phyloP scores from a whole-genome alignment of 2,329 filamentous ascomycete genomes.

The Cladophialophora carrionii region DNA sequence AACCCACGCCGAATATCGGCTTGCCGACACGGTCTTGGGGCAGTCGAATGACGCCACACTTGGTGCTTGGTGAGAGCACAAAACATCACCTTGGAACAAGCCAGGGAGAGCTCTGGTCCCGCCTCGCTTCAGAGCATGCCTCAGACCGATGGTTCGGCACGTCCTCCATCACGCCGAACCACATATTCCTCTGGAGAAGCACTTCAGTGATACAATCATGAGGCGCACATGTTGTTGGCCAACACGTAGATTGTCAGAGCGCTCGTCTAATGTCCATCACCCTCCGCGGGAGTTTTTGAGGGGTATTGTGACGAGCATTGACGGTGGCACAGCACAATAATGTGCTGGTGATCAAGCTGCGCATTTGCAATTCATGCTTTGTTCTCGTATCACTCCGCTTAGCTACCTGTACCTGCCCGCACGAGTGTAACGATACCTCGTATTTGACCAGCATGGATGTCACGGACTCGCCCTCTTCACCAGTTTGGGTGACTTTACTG shows the following conservation, averaged over 20 bases:
- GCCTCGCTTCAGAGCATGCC: conserved; percentile 12
- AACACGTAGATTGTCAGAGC: background rate
- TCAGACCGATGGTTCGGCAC: conserved; percentile 9
- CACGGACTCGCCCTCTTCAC: background rate
- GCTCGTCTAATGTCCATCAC: background rate
- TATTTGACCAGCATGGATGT: conserved; percentile 4
- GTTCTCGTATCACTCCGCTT: background rate
- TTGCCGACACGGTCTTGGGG: background rate
- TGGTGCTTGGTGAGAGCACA: conserved; percentile 6
- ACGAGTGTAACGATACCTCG: conserved; percentile 11
- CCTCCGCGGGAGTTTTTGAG: background rate
- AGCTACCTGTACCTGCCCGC: background rate
- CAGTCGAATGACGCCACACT: conserved; percentile 2
- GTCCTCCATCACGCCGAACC: background rate
- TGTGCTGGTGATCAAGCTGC: background rate
- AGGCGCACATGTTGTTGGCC: background rate
- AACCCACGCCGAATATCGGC: background rate
- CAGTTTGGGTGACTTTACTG: conserved; percentile 7
- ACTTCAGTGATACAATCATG: background rate
- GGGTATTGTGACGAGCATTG: too few relatives aligned
- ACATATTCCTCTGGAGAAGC: conserved; percentile 23
- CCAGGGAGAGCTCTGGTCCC: conserved; percentile 5
- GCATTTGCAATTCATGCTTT: background rate
- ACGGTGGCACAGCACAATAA: too few relatives aligned
- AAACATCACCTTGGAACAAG: conserved; percentile 6